These are phyloP conservation scores for Boletus tylopilopsis DNA, from an alignment of 768 basidiomycete genomes.

Conservation along the genomic window DNA sequence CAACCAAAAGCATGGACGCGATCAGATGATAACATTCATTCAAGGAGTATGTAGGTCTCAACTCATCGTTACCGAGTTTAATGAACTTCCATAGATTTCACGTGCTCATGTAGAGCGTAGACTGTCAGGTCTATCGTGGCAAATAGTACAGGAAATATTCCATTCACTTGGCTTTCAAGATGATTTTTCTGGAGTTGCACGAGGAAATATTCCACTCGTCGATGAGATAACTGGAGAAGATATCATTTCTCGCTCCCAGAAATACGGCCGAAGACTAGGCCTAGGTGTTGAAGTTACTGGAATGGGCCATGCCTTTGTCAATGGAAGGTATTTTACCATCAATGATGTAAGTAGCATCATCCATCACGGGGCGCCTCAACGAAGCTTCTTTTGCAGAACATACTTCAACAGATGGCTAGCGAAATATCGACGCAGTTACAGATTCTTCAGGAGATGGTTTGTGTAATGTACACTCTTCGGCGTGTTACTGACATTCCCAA, in stretches of 20 bases:
- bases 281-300: conserved; percentile 35
- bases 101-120: conserved; percentile 33
- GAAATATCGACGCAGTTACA: conserved; percentile 59
- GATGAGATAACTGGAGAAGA: conserved; percentile 30
- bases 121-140: conserved; percentile 40
- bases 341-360: conserved; percentile 52
- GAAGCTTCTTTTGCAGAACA: conserved; percentile 10
- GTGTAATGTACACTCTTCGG: conserved; percentile 10
- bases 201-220: conserved; percentile 18
- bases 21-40: conserved; percentile 60
- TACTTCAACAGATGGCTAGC: conserved; percentile 28
- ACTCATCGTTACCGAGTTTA: neutral
- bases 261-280: conserved; percentile 59
- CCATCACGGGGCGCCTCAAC: neutral
- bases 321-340: conserved; percentile 75
- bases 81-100: conserved; percentile 32
- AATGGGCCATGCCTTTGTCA: conserved; percentile 76
- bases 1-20: conserved; percentile 57
- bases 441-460: conserved; percentile 71
- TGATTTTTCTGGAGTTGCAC: conserved; percentile 40
- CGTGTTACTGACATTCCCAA: neutral
- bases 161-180: conserved; percentile 33
- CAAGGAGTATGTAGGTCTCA: conserved; percentile 37
- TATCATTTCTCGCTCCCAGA: conserved; percentile 41
- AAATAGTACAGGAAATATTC: conserved; percentile 38